These are phyloP conservation scores for Hemisphaericaspora nanyangensis DNA, from an alignment of 805 yeast species.

Conservation along the genomic window DNA sequence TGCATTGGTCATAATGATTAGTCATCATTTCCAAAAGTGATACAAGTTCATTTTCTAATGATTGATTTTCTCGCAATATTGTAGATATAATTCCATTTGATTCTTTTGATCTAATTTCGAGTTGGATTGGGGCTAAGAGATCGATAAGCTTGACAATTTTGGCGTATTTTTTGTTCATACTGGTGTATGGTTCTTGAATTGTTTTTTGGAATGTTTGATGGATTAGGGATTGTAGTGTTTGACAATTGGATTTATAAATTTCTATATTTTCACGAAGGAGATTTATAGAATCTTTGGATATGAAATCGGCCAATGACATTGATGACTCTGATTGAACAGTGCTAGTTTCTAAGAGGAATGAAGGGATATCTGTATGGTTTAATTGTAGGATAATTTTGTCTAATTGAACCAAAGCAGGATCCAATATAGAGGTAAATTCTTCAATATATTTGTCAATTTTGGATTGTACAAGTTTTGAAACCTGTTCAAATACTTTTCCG, in stretches of 20 bases:
- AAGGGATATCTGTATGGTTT: constrained; percentile 27
- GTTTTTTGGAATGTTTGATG: constrained; percentile 14
- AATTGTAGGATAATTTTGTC: constrained; percentile 22
- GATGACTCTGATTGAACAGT: constrained; percentile 1
- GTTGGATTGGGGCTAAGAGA: constrained; percentile 16
- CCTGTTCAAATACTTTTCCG: constrained; percentile 12
- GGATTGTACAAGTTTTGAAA: constrained; percentile 12
- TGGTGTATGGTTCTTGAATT: constrained; percentile 12
- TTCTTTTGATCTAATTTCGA: constrained; percentile 12
- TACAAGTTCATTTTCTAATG: constrained; percentile 67
- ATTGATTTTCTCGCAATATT: constrained; percentile 38
- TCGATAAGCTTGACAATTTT: constrained; percentile 14
- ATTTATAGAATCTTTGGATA: constrained; percentile 29
- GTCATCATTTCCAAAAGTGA: constrained; percentile 66
- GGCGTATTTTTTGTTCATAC: constrained; percentile 12
- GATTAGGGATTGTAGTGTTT: constrained; percentile 15
- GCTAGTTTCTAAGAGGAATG: constrained; percentile 8
- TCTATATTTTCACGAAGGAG: constrained; percentile 21
- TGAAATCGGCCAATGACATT: constrained; percentile 26
- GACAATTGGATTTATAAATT: constrained; percentile 23
- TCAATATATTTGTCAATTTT: constrained; percentile 9
- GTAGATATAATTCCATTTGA: constrained; percentile 17
- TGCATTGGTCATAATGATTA: constrained; percentile 79
- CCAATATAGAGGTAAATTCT: constrained; percentile 13
- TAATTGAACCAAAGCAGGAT: constrained; percentile 21